Conservation (phyloP, 768 basidiomycete genomes). For the Tricholoma saponaceum region DNA sequence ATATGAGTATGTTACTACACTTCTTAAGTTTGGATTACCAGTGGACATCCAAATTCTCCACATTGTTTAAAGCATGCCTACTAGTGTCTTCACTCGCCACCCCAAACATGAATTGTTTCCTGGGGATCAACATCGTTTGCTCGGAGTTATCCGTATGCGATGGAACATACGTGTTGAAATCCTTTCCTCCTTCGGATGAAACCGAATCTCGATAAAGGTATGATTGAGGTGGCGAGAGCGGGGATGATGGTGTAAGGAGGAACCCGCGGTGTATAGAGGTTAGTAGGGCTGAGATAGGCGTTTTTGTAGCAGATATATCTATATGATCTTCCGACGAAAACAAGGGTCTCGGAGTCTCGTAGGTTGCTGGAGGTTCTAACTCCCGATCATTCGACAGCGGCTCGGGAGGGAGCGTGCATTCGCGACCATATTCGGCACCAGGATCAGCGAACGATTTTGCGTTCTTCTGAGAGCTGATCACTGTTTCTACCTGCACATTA, state of each 20-base stretch:
- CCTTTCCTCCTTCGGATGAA: constrained; percentile 3
- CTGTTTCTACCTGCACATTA: not conserved
- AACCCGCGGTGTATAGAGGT: constrained; percentile 66
- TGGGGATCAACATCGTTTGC: constrained; percentile 4
- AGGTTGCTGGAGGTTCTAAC: not conserved
- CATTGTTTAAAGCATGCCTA: constrained; percentile 13
- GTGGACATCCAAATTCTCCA: constrained; percentile 17
- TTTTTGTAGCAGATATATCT: constrained; percentile 26
- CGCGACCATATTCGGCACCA: not conserved
- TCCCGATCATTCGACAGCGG: not conserved
- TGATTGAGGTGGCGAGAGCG: constrained; percentile 53
- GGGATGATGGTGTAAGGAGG: constrained; percentile 58
- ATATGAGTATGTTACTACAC: not conserved
- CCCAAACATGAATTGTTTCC: constrained; percentile 13
- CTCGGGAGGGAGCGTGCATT: not conserved
- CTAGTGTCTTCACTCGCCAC: constrained; percentile 6
- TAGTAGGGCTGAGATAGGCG: constrained; percentile 64
- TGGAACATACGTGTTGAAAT: constrained; percentile 14
- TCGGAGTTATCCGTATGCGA: constrained; percentile 5
- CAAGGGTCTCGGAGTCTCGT: constrained; percentile 4
- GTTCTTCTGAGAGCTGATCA: not conserved
- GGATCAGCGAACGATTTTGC: not conserved
- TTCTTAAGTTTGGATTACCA: too few relatives aligned
- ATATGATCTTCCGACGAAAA: not conserved
- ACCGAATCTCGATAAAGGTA: constrained; percentile 23